Evolutionary conservation across 2,329 filamentous ascomycete genomes (phyloP), one percentile per base, ranked within the genome.

Genomic region (Penicillium oxalicum): DNA sequence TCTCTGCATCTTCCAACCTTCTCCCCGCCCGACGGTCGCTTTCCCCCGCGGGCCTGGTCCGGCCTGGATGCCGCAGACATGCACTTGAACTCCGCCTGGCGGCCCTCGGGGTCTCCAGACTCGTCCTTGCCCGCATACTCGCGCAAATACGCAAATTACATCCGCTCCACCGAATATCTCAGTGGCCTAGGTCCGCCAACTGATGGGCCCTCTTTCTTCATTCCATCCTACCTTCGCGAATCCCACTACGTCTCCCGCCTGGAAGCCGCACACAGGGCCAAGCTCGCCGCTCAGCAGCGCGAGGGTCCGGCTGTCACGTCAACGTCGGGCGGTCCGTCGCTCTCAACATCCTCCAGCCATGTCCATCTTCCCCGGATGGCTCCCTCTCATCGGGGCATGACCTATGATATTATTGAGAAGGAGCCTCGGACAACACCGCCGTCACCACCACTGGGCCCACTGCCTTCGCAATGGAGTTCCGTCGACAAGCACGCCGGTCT

Each of bases 361-460:
- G 74, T 71, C 49, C 81, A 77, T 60, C 67, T 84, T 49, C 77
- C 79, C 66, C 71, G 72, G 65, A 78, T 83, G 61, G 71, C 79
- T 18, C 75, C 84, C 3, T 79, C 79, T 28, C 85, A 94, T 69
- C 79, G 87, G 46, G 90, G 88, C 18, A 81, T 94, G 71, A 82
- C 87, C 12, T 88, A 88, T 67, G 89, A 94, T 61, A 78, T 95
- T 51, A 84, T 94, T 58, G 91, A 96, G 71, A 83, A 87, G 55
- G 74, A 82, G 28, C 80, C 84, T 0, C 52, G 29, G 4, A 32
- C 40, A 11, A 25, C 63, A 9, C 62, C 71, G 33, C 80, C 85
- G 34, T 80, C 86, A 32, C 81, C 86, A 42, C 73, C 76, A 1
- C 65, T 88, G 37, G 76, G 80, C 48, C 84, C 86, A 7, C 76